These are phyloP conservation scores for Aureobasidium melanogenum DNA, from an alignment of 2,329 filamentous ascomycete genomes.

Conservation along the genomic window DNA sequence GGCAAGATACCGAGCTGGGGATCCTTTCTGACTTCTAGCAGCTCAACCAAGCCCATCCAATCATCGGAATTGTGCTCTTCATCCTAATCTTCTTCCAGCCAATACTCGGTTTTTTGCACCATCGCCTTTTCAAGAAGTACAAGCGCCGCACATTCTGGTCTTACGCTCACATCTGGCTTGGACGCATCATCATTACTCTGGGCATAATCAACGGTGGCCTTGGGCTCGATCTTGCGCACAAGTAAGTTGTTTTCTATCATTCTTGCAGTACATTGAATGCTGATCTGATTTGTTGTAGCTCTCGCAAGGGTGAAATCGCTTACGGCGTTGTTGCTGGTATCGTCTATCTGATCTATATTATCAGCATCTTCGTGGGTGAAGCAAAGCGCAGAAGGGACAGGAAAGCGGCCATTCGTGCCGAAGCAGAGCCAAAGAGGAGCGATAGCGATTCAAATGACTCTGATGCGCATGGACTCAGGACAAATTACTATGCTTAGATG, in stretches of 20 bases:
- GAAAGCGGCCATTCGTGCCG: not conserved
- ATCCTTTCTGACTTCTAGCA: constrained; percentile 13
- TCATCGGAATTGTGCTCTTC: constrained; percentile 47
- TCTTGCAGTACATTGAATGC: not conserved
- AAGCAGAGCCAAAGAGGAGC: constrained; percentile 3
- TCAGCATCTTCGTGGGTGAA: constrained; percentile 22
- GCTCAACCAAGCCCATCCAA: constrained; percentile 37
- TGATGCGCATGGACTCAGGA: not conserved
- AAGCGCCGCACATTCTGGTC: constrained; percentile 38
- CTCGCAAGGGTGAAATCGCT: constrained; percentile 28
- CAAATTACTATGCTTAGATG: not conserved
- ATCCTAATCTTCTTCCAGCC: constrained; percentile 47
- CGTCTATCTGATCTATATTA: constrained; percentile 36
- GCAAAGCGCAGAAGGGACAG: constrained; percentile 14
- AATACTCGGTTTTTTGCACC: constrained; percentile 43
- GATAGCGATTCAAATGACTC: not conserved
- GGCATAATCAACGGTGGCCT: constrained; percentile 14
- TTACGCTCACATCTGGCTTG: constrained; percentile 19
- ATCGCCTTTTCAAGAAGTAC: constrained; percentile 40
- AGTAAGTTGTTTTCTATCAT: not conserved
- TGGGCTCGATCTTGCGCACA: constrained; percentile 12
- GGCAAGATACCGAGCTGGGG: too few species aligned
- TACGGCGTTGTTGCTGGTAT: constrained; percentile 43
- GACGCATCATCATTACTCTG: constrained; percentile 16
- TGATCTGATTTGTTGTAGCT: not conserved